A percentile compares a stretch with the other conserved stretches of the same genome.
phyloP scores from a whole-genome alignment of 2,329 filamentous ascomycete genomes.

The Colletotrichum neosansevieriae region DNA sequence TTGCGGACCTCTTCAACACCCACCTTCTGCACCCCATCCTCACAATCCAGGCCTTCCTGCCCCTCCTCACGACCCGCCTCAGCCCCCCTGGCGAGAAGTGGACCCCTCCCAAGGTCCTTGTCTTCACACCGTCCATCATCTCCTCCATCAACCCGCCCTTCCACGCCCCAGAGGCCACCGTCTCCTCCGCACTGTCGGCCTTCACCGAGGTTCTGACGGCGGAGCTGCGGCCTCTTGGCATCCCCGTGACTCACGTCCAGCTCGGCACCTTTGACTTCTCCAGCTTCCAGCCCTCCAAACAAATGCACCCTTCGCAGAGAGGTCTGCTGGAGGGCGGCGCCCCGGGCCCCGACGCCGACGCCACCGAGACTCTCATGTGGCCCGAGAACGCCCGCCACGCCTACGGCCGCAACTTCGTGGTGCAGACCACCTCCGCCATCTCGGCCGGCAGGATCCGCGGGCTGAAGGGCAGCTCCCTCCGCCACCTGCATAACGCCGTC shows the following conservation, averaged over 20 bases:
- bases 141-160: constrained; percentile 83
- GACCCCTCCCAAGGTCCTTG: constrained; percentile 74
- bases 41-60: constrained; percentile 89
- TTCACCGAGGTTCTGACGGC: constrained; percentile 85
- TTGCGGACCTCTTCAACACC: constrained; percentile 92
- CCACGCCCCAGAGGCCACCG: constrained; percentile 86
- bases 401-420: constrained; percentile 73
- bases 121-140: constrained; percentile 85
- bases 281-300: constrained; percentile 67
- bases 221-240: constrained; percentile 80
- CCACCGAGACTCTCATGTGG: constrained; percentile 72
- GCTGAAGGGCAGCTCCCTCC: constrained; percentile 76
- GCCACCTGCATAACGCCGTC: constrained; percentile 86
- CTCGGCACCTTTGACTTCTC: constrained; percentile 92
- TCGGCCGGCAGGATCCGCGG: constrained; percentile 69
- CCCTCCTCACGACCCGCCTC: constrained; percentile 75
- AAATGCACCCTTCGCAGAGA: constrained; percentile 51
- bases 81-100: constrained; percentile 63
- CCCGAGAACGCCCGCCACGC: constrained; percentile 68
- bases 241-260: constrained; percentile 88
- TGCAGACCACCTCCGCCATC: constrained; percentile 66
- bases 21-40: constrained; percentile 91
- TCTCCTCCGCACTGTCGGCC: constrained; percentile 87
- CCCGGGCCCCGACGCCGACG: constrained; percentile 56
- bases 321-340: constrained; percentile 54